phyloP scores from a whole-genome alignment of 306 rosid genomes.

The Erythrophleum fordii region DNA sequence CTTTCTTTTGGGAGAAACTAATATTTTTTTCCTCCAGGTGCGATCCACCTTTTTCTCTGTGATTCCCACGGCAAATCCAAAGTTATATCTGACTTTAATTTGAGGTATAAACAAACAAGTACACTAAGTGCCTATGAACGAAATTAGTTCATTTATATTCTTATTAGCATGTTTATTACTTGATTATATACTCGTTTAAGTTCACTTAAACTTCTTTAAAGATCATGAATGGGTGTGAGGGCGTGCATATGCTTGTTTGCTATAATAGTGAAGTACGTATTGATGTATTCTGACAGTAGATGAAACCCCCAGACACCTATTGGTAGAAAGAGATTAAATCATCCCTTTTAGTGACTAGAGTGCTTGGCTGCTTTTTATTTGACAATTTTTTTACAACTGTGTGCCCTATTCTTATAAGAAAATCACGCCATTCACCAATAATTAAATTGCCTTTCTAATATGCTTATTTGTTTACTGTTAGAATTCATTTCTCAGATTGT shows the following conservation, averaged over 20 bases:
- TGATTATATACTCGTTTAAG: background rate
- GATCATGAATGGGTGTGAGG: background rate
- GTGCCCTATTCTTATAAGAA: background rate
- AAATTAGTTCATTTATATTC: constrained; percentile 12
- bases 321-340: background rate
- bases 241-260: background rate
- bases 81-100: constrained; percentile 30
- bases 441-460: background rate
- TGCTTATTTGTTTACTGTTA: background rate
- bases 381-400: background rate
- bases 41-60: constrained; percentile 36
- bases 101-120: constrained; percentile 30
- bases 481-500: background rate
- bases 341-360: background rate
- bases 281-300: background rate
- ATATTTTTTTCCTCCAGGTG: constrained; percentile 23
- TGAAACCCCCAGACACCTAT: background rate
- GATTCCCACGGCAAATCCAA: constrained; percentile 37
- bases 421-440: background rate
- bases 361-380: background rate
- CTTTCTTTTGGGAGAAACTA: constrained; percentile 37
- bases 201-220: constrained; percentile 8
- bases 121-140: constrained; percentile 17
- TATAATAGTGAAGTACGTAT: background rate
- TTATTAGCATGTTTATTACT: constrained; percentile 1